Base-by-base conservation (phyloP, 2,329 filamentous ascomycete species). In the Ascosphaera apis region DNA sequence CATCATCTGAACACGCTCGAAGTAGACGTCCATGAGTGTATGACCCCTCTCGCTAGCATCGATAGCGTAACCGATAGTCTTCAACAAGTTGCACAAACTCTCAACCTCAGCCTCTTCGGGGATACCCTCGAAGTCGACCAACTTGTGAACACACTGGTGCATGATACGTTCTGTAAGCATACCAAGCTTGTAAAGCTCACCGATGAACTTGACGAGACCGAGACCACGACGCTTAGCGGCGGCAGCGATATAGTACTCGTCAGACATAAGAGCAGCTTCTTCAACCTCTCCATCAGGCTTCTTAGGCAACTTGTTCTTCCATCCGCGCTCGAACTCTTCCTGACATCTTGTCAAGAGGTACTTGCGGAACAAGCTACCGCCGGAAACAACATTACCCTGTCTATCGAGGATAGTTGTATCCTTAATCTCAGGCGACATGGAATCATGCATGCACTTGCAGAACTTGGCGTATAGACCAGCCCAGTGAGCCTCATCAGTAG, bases 101-200 rank as follows among this genome's bases (percentile, higher is more conserved):
- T 98, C 88, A 41, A 98, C 77, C 55, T 93, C 84, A 37, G 86
- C 80, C 60, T 98, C 88, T 47, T 98, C 88, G 32, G 88, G 88
- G 41, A 82, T 63, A 42, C 81, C 83, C 51, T 86, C 77, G 57
- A 91, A 95, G 60, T 98, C 86, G 45, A 98, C 80, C 43, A 98
- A 70, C 60, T 91, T 92, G 62, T 83, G 76, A 18, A 98, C 83
- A 68, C 88, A 98, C 59, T 93, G 82, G 63, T 98, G 86, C 88
- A 98, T 98, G 60, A 98, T 98, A 55, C 86, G 80, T 57, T 93
- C 81, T 41, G 88, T 98, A 56, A 98, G 69, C 88, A 98, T 98
- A 54, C 78, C 76, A 41, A 98, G 73, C 67, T 95, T 98, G 72
- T 91, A 98, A 33, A 98, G 72, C 61, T 98, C 88, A 63, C 88